Conservation (phyloP, 2,329 filamentous ascomycete species). For the Arachnomyces sp. region DNA sequence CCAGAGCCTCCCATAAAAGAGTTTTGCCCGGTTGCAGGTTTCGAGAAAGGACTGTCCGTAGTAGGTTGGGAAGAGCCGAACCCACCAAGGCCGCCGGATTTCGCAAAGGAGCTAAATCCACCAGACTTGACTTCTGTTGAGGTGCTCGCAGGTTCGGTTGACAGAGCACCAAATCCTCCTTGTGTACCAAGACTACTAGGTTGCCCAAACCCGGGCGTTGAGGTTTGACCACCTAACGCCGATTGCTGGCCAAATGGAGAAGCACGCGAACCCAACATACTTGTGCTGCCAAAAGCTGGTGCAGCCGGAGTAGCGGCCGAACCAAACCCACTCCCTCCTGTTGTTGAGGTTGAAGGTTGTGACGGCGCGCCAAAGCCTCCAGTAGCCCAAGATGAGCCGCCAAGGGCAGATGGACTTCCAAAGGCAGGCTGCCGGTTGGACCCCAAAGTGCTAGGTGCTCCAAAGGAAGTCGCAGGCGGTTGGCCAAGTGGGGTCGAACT, state of each 20-base stretch:
- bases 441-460: constrained; percentile 11
- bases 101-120: constrained; percentile 30
- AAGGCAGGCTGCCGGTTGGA: constrained; percentile 9
- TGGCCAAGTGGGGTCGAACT: constrained; percentile 19
- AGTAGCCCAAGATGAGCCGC: constrained; percentile 19
- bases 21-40: constrained; percentile 3
- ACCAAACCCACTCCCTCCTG: constrained; percentile 27
- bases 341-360: constrained; percentile 7
- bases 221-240: constrained; percentile 19
- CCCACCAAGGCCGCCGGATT: constrained; percentile 6
- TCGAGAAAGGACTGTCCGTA: constrained; percentile 19
- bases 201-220: constrained; percentile 24
- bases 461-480: constrained; percentile 16
- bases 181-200: constrained; percentile 19
- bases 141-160: constrained; percentile 4
- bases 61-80: constrained; percentile 8
- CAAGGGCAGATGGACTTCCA: constrained; percentile 20
- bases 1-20: background rate
- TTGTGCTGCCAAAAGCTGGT: constrained; percentile 29
- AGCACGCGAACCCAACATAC: constrained; percentile 22
- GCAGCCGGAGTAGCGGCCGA: constrained; percentile 18
- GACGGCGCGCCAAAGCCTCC: constrained; percentile 15
- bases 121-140: constrained; percentile 12
- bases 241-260: constrained; percentile 27
- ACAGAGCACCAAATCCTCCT: constrained; percentile 9